Base-by-base conservation (phyloP, 2,329 filamentous ascomycete species). In the Myriosclerotinia duriaeana region DNA sequence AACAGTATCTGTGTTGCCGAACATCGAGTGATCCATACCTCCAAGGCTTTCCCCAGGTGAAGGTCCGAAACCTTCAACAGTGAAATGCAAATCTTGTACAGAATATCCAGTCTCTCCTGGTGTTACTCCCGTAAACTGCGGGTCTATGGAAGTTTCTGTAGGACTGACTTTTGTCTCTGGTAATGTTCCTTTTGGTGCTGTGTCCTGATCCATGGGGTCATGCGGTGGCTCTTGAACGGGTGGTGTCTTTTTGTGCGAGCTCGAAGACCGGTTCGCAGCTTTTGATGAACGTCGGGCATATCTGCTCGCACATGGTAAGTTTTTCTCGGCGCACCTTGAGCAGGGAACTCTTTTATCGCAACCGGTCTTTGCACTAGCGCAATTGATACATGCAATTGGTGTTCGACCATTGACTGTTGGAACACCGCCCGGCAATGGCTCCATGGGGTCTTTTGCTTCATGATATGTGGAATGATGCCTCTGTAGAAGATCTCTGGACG, bases 241-340 rank as follows among this genome's bases (percentile, higher is more conserved):
- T 42, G 67, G 46, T 40, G 38, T 67, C 42, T 60, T 65, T 44
- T 58, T 67, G 30, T 64, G 62, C 40, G 66, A 62, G 38, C 61
- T 59, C 42, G 62, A 62, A 7, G 62, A 42, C 40, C 60, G 36
- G 15, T 65, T 65, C 34, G 65, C 63, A 40, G 65, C 79, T 71
- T 84, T 85, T 38, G 80, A 81, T 2, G 82, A 81, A 42, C 83
- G 77, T 34, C 83, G 78, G 1, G 83, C 82, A 73, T 81, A 85
- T 17, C 83, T 78, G 2, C 81, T 79, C 5, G 79, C 79, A 70
- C 83, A 81, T 1, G 77, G 73, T n/a, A 84, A 73, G 66, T 79
- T 80, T 73, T 83, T 84, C 54, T 83, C 80, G 7, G 77, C 74
- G 66, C 82, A 84, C 65, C 81, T 77, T n/a, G 79, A 77, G 69